These are phyloP conservation scores for Arthrobotrys musiformis DNA, from an alignment of 2,329 filamentous ascomycete species.

Conservation along the genomic window DNA sequence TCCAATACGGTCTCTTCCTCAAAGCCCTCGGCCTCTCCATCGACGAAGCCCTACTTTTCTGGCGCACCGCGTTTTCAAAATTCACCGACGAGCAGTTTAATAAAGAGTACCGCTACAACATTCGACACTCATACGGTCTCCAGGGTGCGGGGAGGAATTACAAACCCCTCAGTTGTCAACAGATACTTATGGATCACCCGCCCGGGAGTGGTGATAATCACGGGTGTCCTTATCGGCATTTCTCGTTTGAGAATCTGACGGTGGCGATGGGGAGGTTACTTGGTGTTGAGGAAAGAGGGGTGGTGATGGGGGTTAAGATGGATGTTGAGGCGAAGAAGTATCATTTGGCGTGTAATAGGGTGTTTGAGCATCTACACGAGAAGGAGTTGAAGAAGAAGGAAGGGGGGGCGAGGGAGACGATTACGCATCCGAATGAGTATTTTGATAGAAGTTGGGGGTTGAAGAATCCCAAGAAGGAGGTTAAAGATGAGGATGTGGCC, in stretches of 20 bases:
- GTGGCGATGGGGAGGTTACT: constrained; percentile 78
- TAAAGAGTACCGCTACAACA: constrained; percentile 97
- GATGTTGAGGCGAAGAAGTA: constrained; percentile 89
- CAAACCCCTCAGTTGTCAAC: constrained; percentile 91
- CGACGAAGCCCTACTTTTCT: constrained; percentile 93
- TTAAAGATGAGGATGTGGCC: constrained; percentile 43
- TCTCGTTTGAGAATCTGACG: constrained; percentile 82
- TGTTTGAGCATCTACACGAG: constrained; percentile 90
- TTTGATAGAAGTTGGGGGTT: constrained; percentile 94
- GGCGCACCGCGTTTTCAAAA: constrained; percentile 85
- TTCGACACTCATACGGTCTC: constrained; percentile 93
- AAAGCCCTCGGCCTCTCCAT: constrained; percentile 92
- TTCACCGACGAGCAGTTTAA: constrained; percentile 95
- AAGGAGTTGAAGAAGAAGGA: constrained; percentile 79
- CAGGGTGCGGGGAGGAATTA: constrained; percentile 93
- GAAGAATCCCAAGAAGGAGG: constrained; percentile 74
- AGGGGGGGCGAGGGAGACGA: constrained; percentile 79
- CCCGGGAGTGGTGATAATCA: constrained; percentile 89
- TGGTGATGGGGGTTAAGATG: constrained; percentile 83
- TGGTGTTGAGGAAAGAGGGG: constrained; percentile 80
- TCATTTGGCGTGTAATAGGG: constrained; percentile 95
- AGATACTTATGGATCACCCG: constrained; percentile 88
- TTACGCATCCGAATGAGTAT: constrained; percentile 97
- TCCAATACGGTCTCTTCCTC: constrained; percentile 95
- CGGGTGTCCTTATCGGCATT: constrained; percentile 96